phyloP scores from a whole-genome alignment of 768 basidiomycete genomes.

The Sistotremastrum niveocremeum region DNA sequence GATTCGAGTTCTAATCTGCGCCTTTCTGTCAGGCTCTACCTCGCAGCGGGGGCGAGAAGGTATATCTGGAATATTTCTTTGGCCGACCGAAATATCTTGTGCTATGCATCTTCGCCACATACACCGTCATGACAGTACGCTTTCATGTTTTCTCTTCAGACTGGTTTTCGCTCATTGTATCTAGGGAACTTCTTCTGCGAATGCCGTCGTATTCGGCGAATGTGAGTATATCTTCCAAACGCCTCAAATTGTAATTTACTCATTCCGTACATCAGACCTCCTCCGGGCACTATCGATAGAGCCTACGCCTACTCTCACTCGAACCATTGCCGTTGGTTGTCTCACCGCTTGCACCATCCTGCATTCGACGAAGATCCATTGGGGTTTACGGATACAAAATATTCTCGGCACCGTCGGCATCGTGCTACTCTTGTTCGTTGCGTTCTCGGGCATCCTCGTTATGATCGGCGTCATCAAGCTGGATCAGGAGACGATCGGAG shows the following conservation, averaged over 20 bases:
- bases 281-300: background rate
- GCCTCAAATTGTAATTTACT: background rate
- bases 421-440: no score
- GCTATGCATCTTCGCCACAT: background rate
- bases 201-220: conserved; percentile 1
- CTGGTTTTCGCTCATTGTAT: background rate
- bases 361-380: background rate
- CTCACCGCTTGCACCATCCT: background rate
- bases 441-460: no score
- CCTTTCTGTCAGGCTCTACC: background rate
- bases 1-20: background rate
- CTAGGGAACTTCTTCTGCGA: background rate
- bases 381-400: background rate
- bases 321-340: background rate
- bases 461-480: no score
- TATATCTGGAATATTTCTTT: conserved; percentile 1
- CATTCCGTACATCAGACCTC: background rate
- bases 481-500: no score
- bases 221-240: background rate
- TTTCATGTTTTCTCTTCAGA: background rate
- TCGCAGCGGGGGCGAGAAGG: conserved; percentile 5
- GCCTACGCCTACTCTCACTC: background rate
- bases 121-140: conserved; percentile 1
- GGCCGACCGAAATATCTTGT: conserved; percentile 1
- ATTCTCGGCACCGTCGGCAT: background rate